These are phyloP conservation scores for Borovskyia barvae DNA, from an alignment of 208 protist genomes.

Conservation along the genomic window DNA sequence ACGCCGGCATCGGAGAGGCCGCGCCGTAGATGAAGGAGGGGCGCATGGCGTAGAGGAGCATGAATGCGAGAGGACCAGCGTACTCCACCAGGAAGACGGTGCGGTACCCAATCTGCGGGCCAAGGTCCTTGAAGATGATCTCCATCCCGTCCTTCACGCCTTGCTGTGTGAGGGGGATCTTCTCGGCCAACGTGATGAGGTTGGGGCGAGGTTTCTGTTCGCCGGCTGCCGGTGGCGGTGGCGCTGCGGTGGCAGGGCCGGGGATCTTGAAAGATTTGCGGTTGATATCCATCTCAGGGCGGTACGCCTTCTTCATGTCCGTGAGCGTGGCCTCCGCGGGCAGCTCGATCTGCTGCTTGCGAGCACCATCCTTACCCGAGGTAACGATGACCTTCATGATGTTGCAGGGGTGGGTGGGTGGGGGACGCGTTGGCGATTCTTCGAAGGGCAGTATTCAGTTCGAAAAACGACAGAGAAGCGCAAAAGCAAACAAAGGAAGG, in stretches of 20 bases:
- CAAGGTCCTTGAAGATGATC: slow-evolving; percentile 91
- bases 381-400: slow-evolving; percentile 77
- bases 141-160: slow-evolving; percentile 63
- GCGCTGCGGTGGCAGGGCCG: slow-evolving; percentile 17
- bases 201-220: slow-evolving; percentile 41
- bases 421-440: no score
- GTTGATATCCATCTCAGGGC: slow-evolving; percentile 49
- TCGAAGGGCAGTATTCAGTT: no score
- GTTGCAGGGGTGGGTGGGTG: background rate
- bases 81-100: slow-evolving; percentile 96
- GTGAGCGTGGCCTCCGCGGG: slow-evolving; percentile 54
- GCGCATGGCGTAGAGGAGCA: slow-evolving; percentile 79
- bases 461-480: background rate
- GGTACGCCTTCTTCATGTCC: slow-evolving; percentile 73
- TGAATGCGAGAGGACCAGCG: slow-evolving; percentile 91
- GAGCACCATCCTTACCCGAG: slow-evolving; percentile 33
- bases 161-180: slow-evolving; percentile 47
- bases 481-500: background rate
- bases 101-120: slow-evolving; percentile 91
- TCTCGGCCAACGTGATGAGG: slow-evolving; percentile 47
- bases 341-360: slow-evolving; percentile 57
- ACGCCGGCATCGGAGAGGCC: slow-evolving; percentile 26
- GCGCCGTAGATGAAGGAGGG: slow-evolving; percentile 73
- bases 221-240: slow-evolving; percentile 17
- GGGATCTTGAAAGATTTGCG: slow-evolving; percentile 77